Percentiles rank a stretch among this genome's conserved stretches.
phyloP scores from a whole-genome alignment of 1,284 basidiomycete species.

The Cystobasidiaceae sp. region DNA sequence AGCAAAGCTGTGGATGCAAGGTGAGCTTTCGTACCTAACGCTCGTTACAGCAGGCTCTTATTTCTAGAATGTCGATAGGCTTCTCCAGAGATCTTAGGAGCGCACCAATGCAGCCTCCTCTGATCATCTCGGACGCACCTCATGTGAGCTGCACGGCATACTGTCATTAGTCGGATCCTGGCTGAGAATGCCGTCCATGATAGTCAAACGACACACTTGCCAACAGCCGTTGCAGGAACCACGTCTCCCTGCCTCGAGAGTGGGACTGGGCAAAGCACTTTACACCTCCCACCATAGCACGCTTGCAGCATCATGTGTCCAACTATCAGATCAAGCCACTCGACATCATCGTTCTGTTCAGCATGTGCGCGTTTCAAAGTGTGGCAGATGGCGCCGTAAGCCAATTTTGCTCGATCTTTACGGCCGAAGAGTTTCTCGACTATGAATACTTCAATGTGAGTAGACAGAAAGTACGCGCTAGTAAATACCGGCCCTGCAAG shows the following conservation, averaged over 20 bases:
- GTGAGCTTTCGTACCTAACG: no score
- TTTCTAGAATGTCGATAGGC: no score
- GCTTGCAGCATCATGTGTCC: conserved; percentile 39
- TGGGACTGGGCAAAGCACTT: conserved; percentile 16
- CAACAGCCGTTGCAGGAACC: conserved; percentile 14
- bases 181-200: neutral
- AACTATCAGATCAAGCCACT: conserved; percentile 57
- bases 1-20: conserved; percentile 14
- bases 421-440: conserved; percentile 55
- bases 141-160: neutral
- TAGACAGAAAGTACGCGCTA: neutral
- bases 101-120: neutral
- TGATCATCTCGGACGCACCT: conserved; percentile 23
- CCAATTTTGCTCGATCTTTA: conserved; percentile 67
- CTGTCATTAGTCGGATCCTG: neutral
- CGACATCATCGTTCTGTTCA: conserved; percentile 62
- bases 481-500: neutral
- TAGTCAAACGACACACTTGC: conserved; percentile 32
- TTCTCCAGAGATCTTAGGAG: no score
- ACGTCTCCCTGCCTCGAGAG: neutral
- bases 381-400: conserved; percentile 52
- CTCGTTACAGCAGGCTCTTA: no score
- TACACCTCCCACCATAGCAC: neutral
- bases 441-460: conserved; percentile 56
- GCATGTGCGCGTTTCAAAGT: conserved; percentile 65